These are phyloP conservation scores for Stachybotrys echinatus DNA, from an alignment of 2,329 filamentous ascomycete species.

Conservation along the genomic window DNA sequence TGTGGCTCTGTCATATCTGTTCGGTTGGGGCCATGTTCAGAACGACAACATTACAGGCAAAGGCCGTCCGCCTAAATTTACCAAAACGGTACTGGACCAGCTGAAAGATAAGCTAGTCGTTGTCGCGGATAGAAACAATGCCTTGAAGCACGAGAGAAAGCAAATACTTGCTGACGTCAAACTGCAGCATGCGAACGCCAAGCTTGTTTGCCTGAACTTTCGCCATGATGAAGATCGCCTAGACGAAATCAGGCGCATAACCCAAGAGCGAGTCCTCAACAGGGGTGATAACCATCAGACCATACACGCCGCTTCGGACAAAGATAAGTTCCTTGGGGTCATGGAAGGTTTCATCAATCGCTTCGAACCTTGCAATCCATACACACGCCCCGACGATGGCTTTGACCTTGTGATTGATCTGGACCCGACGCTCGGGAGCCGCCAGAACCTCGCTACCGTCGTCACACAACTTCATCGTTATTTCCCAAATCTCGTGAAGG, in stretches of 20 bases:
- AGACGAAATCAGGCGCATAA: constrained; percentile 67
- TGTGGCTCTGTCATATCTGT: constrained; percentile 73
- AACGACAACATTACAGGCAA: constrained; percentile 92
- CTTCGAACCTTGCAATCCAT: constrained; percentile 71
- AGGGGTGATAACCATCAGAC: constrained; percentile 98
- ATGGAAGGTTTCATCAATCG: constrained; percentile 92
- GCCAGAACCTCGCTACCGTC: constrained; percentile 78
- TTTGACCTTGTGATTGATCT: constrained; percentile 86
- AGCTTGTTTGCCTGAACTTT: constrained; percentile 83
- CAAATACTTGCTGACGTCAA: constrained; percentile 81
- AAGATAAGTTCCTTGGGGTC: constrained; percentile 73
- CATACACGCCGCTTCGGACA: constrained; percentile 76
- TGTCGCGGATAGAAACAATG: constrained; percentile 91
- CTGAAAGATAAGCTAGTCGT: constrained; percentile 66
- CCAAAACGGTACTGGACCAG: constrained; percentile 59
- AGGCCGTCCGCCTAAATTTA: constrained; percentile 73
- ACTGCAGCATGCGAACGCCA: constrained; percentile 54
- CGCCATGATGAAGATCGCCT: constrained; percentile 75
- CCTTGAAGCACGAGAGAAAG: constrained; percentile 78
- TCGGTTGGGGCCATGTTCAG: constrained; percentile 88
- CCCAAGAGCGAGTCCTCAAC: constrained; percentile 70
- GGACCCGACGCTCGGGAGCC: constrained; percentile 70
- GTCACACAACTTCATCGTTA: constrained; percentile 65
- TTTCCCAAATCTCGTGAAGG: constrained; percentile 71
- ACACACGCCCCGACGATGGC: constrained; percentile 64